Evolutionary conservation across 805 yeast species (phyloP).

Genomic region (Teunomyces barrocoloradensis): DNA sequence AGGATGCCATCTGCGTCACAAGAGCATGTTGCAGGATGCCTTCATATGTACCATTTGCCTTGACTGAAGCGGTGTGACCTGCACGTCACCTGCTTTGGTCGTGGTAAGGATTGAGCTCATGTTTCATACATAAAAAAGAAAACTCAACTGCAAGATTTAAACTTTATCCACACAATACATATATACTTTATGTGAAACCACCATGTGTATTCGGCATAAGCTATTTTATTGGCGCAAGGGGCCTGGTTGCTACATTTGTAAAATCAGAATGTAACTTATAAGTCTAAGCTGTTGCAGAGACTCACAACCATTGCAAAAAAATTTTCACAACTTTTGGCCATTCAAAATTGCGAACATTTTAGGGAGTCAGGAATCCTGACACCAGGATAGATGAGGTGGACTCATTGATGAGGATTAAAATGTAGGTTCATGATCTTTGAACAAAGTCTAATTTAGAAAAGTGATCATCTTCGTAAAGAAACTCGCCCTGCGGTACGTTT

Average conservation of each 20-base stretch:
- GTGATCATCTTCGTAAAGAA: no score
- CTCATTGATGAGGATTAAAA: no score
- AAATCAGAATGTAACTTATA: background rate
- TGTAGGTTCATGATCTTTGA: no score
- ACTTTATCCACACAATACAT: background rate
- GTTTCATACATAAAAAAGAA: background rate
- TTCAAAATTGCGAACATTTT: background rate
- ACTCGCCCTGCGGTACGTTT: no score
- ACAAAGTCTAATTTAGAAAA: no score
- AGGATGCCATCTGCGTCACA: background rate
- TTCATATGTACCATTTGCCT: background rate
- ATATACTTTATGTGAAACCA: background rate
- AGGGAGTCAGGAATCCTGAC: background rate
- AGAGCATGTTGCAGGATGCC: background rate
- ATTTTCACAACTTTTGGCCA: background rate
- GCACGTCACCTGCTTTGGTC: background rate
- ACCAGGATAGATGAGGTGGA: no score
- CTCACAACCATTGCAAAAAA: background rate
- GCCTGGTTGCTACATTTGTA: background rate
- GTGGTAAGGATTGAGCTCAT: background rate
- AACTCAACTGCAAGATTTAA: background rate
- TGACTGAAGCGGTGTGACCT: background rate
- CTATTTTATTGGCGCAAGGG: background rate
- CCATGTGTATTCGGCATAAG: background rate
- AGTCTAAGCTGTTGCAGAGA: background rate